phyloP scores from a whole-genome alignment of 2,329 filamentous ascomycete species.

The Purpureocillium lavendulum region DNA sequence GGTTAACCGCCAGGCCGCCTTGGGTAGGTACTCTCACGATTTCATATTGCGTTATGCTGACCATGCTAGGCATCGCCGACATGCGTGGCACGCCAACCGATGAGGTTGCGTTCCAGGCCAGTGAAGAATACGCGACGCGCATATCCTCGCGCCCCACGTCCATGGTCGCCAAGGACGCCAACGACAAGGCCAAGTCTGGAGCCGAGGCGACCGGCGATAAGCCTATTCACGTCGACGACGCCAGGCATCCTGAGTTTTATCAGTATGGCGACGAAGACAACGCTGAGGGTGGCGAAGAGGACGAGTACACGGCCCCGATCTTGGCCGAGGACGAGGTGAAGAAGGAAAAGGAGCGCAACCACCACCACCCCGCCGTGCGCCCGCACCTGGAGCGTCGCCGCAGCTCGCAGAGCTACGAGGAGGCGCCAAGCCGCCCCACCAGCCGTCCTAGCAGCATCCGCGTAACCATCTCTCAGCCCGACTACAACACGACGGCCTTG shows the following conservation, averaged over 20 bases:
- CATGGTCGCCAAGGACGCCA: constrained; percentile 28
- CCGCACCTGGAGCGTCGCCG: constrained; percentile 58
- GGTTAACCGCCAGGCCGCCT: constrained; percentile 41
- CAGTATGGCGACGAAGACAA: constrained; percentile 29
- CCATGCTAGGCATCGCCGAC: constrained; percentile 49
- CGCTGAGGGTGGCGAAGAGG: constrained; percentile 48
- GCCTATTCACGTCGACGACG: constrained; percentile 67
- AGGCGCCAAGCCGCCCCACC: constrained; percentile 53
- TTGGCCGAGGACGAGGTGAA: constrained; percentile 80
- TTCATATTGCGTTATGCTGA: constrained; percentile 13
- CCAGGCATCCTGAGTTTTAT: constrained; percentile 27
- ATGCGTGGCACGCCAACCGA: constrained; percentile 75
- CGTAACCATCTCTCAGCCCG: constrained; percentile 39
- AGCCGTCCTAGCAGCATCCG: constrained; percentile 53
- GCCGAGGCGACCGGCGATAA: constrained; percentile 34
- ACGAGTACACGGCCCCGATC: constrained; percentile 67
- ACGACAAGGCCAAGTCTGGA: constrained; percentile 10
- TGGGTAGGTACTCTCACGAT: constrained; percentile 11
- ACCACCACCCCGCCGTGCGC: constrained; percentile 73
- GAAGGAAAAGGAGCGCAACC: constrained; percentile 61
- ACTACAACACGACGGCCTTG: constrained; percentile 59
- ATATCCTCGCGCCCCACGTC: constrained; percentile 53
- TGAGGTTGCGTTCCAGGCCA: constrained; percentile 81
- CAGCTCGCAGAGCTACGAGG: constrained; percentile 47
- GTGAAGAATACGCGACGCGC: constrained; percentile 73